A percentile compares a stretch with the other conserved stretches of the same genome.
Conservation (phyloP, 805 yeast species). For the Pachysolen tannophilus region DNA sequence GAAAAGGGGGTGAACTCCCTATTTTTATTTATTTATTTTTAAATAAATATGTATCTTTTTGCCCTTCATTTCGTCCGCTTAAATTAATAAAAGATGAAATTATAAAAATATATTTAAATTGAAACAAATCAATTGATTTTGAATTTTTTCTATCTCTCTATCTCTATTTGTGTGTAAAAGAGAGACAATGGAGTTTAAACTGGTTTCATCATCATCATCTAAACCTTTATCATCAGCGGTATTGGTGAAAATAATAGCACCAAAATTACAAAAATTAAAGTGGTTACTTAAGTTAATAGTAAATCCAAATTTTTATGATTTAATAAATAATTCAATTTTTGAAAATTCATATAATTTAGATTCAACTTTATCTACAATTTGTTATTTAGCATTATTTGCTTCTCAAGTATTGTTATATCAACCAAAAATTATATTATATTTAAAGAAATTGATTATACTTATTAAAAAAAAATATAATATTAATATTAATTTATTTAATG, state of each 20-base stretch:
- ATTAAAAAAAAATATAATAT: not conserved
- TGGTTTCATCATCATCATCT: no score
- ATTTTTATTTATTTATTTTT: no score
- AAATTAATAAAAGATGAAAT: no score
- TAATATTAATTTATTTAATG: constrained; percentile 9
- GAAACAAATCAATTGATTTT: no score
- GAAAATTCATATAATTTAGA: constrained; percentile 21
- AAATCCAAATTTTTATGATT: constrained; percentile 20
- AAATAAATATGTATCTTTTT: no score
- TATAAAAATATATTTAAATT: no score
- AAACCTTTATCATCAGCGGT: no score
- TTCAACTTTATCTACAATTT: constrained; percentile 23
- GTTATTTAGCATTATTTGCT: constrained; percentile 22
- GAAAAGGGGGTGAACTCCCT: no score
- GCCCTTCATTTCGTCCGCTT: no score
- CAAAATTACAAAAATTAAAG: not conserved
- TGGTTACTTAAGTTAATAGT: constrained; percentile 12
- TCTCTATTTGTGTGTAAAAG: no score
- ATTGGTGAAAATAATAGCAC: not conserved
- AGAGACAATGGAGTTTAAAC: no score
- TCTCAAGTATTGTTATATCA: constrained; percentile 17
- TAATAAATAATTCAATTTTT: constrained; percentile 16
- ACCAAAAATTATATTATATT: constrained; percentile 11
- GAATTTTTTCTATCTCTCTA: no score
- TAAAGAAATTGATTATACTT: not conserved